Percentiles rank a stretch among this genome's conserved stretches.
Conservation (phyloP, 1,284 basidiomycete species). For the Ustilago cynodontis region DNA sequence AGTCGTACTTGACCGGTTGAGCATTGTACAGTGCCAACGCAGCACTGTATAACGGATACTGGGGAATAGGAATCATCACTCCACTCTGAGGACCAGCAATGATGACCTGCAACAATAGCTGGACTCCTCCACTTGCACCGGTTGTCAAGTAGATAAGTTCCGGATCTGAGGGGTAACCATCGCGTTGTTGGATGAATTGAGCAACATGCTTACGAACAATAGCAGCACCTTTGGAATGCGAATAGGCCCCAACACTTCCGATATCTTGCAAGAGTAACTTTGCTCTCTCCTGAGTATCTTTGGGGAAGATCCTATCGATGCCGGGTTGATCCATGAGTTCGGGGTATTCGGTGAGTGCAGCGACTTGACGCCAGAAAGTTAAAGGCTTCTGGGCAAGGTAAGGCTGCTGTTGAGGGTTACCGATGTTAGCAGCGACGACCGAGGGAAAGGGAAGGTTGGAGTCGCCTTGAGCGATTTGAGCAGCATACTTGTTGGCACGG, state of each 20-base stretch:
- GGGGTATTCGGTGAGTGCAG: slow-evolving; percentile 92
- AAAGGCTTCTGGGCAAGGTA: slow-evolving; percentile 92
- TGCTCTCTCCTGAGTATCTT: slow-evolving; percentile 86
- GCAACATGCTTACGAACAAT: slow-evolving; percentile 89
- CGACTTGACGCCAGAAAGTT: slow-evolving; percentile 92
- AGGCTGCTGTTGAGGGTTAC: slow-evolving; percentile 92
- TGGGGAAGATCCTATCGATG: slow-evolving; percentile 78
- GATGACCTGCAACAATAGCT: slow-evolving; percentile 85
- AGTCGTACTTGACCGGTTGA: slow-evolving; percentile 86
- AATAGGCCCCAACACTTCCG: slow-evolving; percentile 94
- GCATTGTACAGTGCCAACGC: slow-evolving; percentile 88
- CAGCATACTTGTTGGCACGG: slow-evolving; percentile 84
- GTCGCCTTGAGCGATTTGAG: slow-evolving; percentile 69
- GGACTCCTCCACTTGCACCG: slow-evolving; percentile 92
- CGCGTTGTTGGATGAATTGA: slow-evolving; percentile 79
- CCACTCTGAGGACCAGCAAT: slow-evolving; percentile 77
- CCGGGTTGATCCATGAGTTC: slow-evolving; percentile 82
- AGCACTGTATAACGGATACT: slow-evolving; percentile 97
- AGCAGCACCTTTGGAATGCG: slow-evolving; percentile 92
- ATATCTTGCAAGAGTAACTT: slow-evolving; percentile 85
- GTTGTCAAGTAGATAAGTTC: slow-evolving; percentile 92
- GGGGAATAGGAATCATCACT: slow-evolving; percentile 94
- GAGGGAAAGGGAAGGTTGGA: slow-evolving; percentile 82
- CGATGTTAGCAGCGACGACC: slow-evolving; percentile 95
- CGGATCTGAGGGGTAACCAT: slow-evolving; percentile 79